phyloP scores from a whole-genome alignment of 2,329 filamentous ascomycete species.

The Ustulina deusta region DNA sequence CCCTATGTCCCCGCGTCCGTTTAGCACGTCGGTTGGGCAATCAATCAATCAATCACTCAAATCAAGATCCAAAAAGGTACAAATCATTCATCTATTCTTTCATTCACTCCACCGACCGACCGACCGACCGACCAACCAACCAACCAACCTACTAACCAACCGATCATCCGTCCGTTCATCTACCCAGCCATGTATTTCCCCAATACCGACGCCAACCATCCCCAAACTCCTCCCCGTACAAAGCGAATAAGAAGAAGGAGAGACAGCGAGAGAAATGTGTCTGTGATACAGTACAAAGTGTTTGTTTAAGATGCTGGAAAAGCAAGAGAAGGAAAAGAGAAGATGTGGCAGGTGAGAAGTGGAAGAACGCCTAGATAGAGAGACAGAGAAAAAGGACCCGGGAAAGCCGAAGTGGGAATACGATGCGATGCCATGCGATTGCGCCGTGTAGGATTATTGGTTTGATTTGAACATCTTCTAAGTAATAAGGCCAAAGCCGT shows the following conservation, averaged over 20 bases:
- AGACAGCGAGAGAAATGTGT: background rate
- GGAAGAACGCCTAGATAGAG: conserved; percentile 1
- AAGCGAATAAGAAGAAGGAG: background rate
- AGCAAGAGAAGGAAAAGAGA: background rate
- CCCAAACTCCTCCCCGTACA: conserved; percentile 14
- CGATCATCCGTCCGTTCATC: background rate
- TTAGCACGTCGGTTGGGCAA: background rate
- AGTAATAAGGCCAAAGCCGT: background rate
- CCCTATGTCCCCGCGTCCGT: background rate
- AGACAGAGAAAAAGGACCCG: background rate
- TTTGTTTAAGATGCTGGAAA: background rate
- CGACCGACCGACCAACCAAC: background rate
- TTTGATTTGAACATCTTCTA: background rate
- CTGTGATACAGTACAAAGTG: conserved; percentile 9
- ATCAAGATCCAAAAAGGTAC: background rate
- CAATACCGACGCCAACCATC: background rate
- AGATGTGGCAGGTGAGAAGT: background rate
- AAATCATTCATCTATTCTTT: conserved; percentile 23
- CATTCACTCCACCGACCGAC: background rate
- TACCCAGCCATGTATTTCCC: conserved; percentile 12
- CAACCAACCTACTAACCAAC: background rate
- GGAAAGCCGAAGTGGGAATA: background rate
- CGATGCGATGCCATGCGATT: background rate
- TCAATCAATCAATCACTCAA: background rate
- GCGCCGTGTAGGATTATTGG: background rate